Conservation (phyloP, 2,329 filamentous ascomycete genomes). For the Nectriaceae sp. region DNA sequence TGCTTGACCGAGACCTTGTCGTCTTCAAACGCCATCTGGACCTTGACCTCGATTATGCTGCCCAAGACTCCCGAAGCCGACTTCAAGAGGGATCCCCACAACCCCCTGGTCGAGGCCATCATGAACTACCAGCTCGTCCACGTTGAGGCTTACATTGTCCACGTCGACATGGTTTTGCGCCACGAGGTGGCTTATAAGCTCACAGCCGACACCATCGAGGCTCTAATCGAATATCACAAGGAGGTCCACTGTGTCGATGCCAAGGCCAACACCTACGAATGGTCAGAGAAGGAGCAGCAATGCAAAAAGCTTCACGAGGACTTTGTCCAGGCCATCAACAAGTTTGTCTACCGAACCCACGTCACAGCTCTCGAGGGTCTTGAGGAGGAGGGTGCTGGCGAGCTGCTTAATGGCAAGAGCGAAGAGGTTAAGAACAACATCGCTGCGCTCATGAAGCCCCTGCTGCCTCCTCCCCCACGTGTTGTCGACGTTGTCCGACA, state of each 20-base stretch:
- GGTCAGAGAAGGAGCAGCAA: constrained; percentile 95
- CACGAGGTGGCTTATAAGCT: constrained; percentile 99
- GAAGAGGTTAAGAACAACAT: constrained; percentile 91
- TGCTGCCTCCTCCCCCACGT: constrained; percentile 83
- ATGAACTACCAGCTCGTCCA: constrained; percentile 94
- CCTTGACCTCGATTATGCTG: constrained; percentile 87
- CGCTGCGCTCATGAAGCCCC: constrained; percentile 80
- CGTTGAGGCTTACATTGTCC: constrained; percentile 95
- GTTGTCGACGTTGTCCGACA: constrained; percentile 89
- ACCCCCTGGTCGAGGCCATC: constrained; percentile 67
- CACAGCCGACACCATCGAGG: constrained; percentile 89
- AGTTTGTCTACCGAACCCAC: constrained; percentile 90
- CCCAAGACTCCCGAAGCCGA: constrained; percentile 86
- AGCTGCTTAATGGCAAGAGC: constrained; percentile 86
- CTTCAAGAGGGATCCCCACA: constrained; percentile 72
- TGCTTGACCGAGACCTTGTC: constrained; percentile 95
- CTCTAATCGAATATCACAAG: constrained; percentile 93
- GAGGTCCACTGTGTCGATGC: constrained; percentile 91
- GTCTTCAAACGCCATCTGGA: constrained; percentile 90
- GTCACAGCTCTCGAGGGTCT: constrained; percentile 89
- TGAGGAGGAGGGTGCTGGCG: constrained; percentile 93
- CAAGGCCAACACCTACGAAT: constrained; percentile 86
- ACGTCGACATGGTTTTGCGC: constrained; percentile 97
- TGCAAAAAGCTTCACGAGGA: constrained; percentile 97
- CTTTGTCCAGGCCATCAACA: constrained; percentile 95